Evolutionary conservation across 148 eudicot species (phyloP).

Genomic region (Vaccinium vitisidaea): DNA sequence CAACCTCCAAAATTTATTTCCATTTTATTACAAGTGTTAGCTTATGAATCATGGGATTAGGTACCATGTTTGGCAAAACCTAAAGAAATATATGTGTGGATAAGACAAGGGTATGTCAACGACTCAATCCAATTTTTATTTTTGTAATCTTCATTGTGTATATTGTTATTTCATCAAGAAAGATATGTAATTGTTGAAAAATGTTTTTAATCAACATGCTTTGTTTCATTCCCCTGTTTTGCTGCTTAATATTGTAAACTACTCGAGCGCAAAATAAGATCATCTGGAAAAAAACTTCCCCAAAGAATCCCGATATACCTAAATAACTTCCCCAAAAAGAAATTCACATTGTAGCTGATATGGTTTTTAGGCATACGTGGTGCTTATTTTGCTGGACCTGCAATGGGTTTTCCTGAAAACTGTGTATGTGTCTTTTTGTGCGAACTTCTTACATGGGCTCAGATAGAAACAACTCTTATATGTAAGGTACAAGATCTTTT

Average conservation of each 20-base stretch:
- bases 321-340: background rate
- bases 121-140: too few species aligned
- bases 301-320: background rate
- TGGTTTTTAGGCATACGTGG: background rate
- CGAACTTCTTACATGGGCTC: background rate
- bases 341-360: background rate
- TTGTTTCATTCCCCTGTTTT: background rate
- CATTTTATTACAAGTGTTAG: background rate
- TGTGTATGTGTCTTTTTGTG: background rate
- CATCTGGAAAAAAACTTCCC: background rate
- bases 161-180: background rate
- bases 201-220: background rate
- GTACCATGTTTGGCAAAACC: too few species aligned
- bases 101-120: too few species aligned
- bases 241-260: background rate
- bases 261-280: background rate
- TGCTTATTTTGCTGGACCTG: background rate
- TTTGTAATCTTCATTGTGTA: too few species aligned
- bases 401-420: background rate
- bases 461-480: background rate
- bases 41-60: too few species aligned
- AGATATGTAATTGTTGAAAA: background rate
- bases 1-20: background rate
- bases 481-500: background rate
- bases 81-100: too few species aligned